phyloP scores from a whole-genome alignment of 805 yeast genomes.

The Wickerhamomyces hampshirensis region DNA sequence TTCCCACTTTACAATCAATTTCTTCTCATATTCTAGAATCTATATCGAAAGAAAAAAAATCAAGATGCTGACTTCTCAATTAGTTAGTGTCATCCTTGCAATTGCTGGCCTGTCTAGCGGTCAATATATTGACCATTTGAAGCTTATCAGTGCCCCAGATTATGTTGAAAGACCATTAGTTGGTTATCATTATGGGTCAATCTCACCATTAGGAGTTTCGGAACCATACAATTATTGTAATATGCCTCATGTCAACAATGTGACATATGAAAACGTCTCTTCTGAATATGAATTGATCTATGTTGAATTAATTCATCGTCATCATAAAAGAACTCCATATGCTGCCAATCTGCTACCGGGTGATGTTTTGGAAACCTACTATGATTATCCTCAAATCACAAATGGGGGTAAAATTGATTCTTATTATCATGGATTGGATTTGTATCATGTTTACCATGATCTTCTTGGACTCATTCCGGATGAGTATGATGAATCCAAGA shows the following conservation, averaged over 20 bases:
- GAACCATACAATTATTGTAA: constrained; percentile 39
- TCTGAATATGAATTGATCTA: constrained; percentile 28
- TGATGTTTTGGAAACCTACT: constrained; percentile 26
- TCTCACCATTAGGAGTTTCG: constrained; percentile 18
- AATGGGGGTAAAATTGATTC: constrained; percentile 37
- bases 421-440: constrained; percentile 33
- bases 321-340: constrained; percentile 40
- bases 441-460: constrained; percentile 33
- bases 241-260: constrained; percentile 37
- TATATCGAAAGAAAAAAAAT: too few species aligned
- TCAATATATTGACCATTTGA: constrained; percentile 10
- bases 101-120: too few species aligned
- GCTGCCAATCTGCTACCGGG: constrained; percentile 30
- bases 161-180: constrained; percentile 15
- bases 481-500: constrained; percentile 27
- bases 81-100: too few species aligned
- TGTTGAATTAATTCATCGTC: constrained; percentile 39
- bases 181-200: constrained; percentile 22
- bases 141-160: constrained; percentile 14
- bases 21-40: too few species aligned
- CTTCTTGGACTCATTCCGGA: constrained; percentile 30
- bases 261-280: constrained; percentile 26
- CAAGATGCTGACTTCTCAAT: too few species aligned
- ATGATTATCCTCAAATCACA: constrained; percentile 34
- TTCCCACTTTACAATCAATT: too few species aligned